phyloP scores from a whole-genome alignment of 805 yeast genomes.

The Peterozyma toletana region DNA sequence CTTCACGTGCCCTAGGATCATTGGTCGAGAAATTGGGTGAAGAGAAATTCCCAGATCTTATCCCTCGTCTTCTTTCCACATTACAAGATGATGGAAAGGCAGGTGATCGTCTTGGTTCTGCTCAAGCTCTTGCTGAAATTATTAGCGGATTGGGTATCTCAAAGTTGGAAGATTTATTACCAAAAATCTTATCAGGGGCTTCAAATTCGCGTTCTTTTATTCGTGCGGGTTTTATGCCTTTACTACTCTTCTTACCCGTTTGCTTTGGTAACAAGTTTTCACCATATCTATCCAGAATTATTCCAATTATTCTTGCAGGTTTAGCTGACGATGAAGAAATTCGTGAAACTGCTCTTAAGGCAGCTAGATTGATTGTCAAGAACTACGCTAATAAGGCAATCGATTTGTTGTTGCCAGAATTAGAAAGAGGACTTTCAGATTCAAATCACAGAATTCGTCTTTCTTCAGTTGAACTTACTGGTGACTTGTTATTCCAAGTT shows the following conservation, averaged over 20 bases:
- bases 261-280: constrained; percentile 90
- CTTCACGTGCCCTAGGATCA: constrained; percentile 95
- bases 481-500: constrained; percentile 89
- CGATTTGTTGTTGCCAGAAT: constrained; percentile 87
- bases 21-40: constrained; percentile 95
- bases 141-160: constrained; percentile 83
- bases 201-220: constrained; percentile 58
- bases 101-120: constrained; percentile 94
- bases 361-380: constrained; percentile 86
- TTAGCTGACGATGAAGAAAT: constrained; percentile 90
- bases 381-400: constrained; percentile 91
- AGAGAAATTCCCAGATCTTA: constrained; percentile 86
- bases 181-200: constrained; percentile 69
- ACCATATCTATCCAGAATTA: constrained; percentile 77
- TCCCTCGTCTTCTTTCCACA: constrained; percentile 70
- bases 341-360: constrained; percentile 82
- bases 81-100: constrained; percentile 70
- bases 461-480: constrained; percentile 91
- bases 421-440: constrained; percentile 84
- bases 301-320: constrained; percentile 89
- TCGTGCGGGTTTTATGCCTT: constrained; percentile 89
- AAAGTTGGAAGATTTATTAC: constrained; percentile 84
- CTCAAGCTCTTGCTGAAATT: constrained; percentile 94
- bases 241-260: constrained; percentile 84
- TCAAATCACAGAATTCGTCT: constrained; percentile 79